Evolutionary conservation across 2,329 filamentous ascomycete species (phyloP).

Genomic region (Fusarium agapanthi): DNA sequence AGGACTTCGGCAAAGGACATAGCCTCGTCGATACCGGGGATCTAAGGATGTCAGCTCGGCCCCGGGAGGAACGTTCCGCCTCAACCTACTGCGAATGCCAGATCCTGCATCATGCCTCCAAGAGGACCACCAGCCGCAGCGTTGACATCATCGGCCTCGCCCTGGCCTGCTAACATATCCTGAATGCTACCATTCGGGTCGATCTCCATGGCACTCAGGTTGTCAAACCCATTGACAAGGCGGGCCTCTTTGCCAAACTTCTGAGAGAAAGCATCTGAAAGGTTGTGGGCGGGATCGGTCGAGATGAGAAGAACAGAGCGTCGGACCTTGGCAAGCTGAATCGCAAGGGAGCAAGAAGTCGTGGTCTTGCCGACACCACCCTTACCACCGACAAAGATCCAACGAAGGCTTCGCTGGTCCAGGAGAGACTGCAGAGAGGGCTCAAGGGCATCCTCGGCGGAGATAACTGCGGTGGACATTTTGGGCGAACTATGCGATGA

Average conservation of each 20-base stretch:
- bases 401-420: conserved; percentile 93
- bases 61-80: background rate
- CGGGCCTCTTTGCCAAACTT: conserved; percentile 99
- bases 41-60: conserved; percentile 60
- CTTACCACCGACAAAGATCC: conserved; percentile 99
- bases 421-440: conserved; percentile 93
- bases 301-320: conserved; percentile 97
- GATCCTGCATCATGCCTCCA: conserved; percentile 98
- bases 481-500: background rate
- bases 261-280: conserved; percentile 96
- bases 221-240: conserved; percentile 89
- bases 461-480: conserved; percentile 54
- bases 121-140: conserved; percentile 74
- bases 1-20: conserved; percentile 99
- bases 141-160: conserved; percentile 72
- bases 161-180: conserved; percentile 82
- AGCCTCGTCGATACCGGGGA: conserved; percentile 97
- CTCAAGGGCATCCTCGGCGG: conserved; percentile 79
- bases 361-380: conserved; percentile 99
- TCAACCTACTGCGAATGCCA: conserved; percentile 85
- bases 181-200: conserved; percentile 98
- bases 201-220: conserved; percentile 98
- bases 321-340: conserved; percentile 94
- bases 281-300: conserved; percentile 97
- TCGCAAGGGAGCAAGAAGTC: conserved; percentile 97